Evolutionary conservation across 2,329 filamentous ascomycete species (phyloP), one percentile per base, ranked within the genome.

Genomic region (Arthrinium phaeospermum): DNA sequence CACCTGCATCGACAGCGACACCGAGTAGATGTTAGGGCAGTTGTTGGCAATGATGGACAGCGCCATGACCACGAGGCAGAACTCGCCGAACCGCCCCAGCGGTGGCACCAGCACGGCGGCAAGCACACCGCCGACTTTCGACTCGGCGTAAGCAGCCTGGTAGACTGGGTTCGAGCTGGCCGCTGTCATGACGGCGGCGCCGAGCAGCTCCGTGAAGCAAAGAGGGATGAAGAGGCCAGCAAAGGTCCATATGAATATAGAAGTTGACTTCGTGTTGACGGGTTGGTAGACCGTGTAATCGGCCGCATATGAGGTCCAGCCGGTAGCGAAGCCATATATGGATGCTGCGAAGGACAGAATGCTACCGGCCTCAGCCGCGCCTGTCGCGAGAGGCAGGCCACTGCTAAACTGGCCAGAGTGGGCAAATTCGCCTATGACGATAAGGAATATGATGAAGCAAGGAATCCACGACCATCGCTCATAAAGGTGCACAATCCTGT

Each of bases 231-330:
- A 88, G 19, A 96, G 85, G 13, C 94, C 94, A 34, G 84, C 79
- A 80, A 91, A 93, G 44, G 93, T 93, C 79, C 90, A 91, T 73
- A 89, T 77, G 81, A 95, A 96, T 73, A 95, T 86, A 73, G 90
- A 90, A 57, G 80, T 80, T 30, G 89, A 87, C 44, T 88, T 88
- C 53, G 90, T 90, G 34, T 82, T 85, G 3, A 86, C 84, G 0
- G 93, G 92, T 77, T 95, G 93, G 81, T 95, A 95, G 69, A 94
- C 92, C 30, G 92, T 94, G 81, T 95, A 96, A 79, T 96, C 93
- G 12, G 92, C 91, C 0, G 93, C 92, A 73, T 91, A 93, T 8
- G 88, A 88, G 1, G 91, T 90, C 93, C 94, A 96, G 71, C 93
- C 89, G 1, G 92, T 91, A 24, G 91, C 87, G 78, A 93, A 92